Percentiles rank a stretch among this genome's conserved stretches.
Evolutionary conservation across 2,329 filamentous ascomycete species (phyloP).

Genomic region (Pleoardoris graminearum): DNA sequence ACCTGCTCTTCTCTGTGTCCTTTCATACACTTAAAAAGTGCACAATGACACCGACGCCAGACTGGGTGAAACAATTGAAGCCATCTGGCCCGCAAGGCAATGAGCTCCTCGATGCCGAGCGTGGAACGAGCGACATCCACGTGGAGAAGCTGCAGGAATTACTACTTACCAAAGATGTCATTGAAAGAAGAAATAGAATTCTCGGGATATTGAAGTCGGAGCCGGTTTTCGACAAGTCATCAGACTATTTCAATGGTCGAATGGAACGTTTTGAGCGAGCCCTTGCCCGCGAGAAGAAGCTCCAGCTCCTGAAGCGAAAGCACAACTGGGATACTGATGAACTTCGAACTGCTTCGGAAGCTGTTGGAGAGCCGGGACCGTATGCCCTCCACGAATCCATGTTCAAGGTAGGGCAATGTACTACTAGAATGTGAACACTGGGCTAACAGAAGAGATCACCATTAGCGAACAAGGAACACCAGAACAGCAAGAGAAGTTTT

Average conservation of each 20-base stretch:
- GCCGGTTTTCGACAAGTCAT: slow-evolving; percentile 75
- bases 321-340: slow-evolving; percentile 71
- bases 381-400: slow-evolving; percentile 73
- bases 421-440: background rate
- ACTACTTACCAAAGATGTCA: slow-evolving; percentile 67
- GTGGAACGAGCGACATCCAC: slow-evolving; percentile 67
- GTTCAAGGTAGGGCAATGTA: slow-evolving; percentile 59
- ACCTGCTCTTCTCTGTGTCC: slow-evolving; percentile 11
- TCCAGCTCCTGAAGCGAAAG: slow-evolving; percentile 67
- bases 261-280: slow-evolving; percentile 70
- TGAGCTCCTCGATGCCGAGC: slow-evolving; percentile 70
- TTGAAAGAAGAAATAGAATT: slow-evolving; percentile 64
- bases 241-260: slow-evolving; percentile 74
- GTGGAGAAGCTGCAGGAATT: slow-evolving; percentile 69
- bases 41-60: slow-evolving; percentile 51
- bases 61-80: slow-evolving; percentile 70
- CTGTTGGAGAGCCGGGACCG: slow-evolving; percentile 73
- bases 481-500: slow-evolving; percentile 73
- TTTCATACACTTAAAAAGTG: slow-evolving; percentile 7
- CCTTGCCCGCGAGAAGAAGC: slow-evolving; percentile 69
- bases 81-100: slow-evolving; percentile 69
- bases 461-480: slow-evolving; percentile 71
- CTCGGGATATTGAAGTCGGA: slow-evolving; percentile 68
- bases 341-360: slow-evolving; percentile 64
- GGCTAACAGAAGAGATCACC: slow-evolving; percentile 57